Base-by-base conservation (phyloP, 352 stramenopile species). In the Phytophthora rubi region DNA sequence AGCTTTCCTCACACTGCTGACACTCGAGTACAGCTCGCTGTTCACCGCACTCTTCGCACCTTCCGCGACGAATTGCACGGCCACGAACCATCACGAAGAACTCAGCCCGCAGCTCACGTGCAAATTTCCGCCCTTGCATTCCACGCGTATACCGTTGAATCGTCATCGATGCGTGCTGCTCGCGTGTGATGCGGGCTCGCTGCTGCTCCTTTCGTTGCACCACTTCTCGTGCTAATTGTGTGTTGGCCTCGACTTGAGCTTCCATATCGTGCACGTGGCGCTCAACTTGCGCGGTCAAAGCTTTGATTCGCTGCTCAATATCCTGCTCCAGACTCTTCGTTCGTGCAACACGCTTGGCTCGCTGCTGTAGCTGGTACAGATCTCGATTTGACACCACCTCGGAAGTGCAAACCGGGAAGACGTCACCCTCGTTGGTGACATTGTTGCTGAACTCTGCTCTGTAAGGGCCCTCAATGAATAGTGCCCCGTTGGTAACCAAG, bases 21-120 rank as follows among this genome's bases (percentile, higher is more conserved):
- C 85, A 94, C 62, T 86, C 73, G 3, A 94, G 71, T 53, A 93
- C 87, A 16, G 87, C 87, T 28, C 70, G 75, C 32, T 86, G 65
- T n/a, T 89, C 81, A 16, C 80, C 83, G 59, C 87, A 93, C 53
- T 94, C 87, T 61, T 93, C 83, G 49, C 87, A 93, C 56, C 75
- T 83, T 1, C 87, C 87, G 18, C 82, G 85, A 32, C 85, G 87
- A 61, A 93, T 85, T 13, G 82, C 79, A 33, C 83, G 80, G 6
- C 85, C 87, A 55, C 81, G 82, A 8, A 93, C 83, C 78, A 88
- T 80, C 9, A 92, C 82, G 57, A 93, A 92, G 47, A 82, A 90
- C 57, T 89, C 74, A 18, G 80, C 83, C 26, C 75, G 71, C 9
- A 81, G 68, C 39, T 92, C 80, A 26, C 77, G 35, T 16, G 85